These are phyloP conservation scores for Ophiognomonia clavigignenti-juglandacearum DNA, from an alignment of 2,329 filamentous ascomycete species.

Conservation along the genomic window DNA sequence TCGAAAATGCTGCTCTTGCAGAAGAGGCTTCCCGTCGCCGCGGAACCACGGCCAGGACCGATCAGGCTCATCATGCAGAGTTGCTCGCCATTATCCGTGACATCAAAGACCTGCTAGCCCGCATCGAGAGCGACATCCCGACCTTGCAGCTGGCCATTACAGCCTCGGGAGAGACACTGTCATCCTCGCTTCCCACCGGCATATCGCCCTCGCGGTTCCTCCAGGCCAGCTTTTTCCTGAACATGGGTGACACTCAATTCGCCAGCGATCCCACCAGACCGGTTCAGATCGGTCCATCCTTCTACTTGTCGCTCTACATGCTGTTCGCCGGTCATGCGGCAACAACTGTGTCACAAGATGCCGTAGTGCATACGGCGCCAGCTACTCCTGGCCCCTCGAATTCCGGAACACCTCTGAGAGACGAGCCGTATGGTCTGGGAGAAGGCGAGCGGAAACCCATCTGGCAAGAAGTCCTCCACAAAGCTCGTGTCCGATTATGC, in stretches of 20 bases:
- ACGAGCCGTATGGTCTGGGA: slow-evolving; percentile 37
- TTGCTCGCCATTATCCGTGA: slow-evolving; percentile 66
- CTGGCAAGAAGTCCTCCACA: slow-evolving; percentile 97
- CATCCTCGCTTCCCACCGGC: slow-evolving; percentile 70
- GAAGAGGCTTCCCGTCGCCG: slow-evolving; percentile 48
- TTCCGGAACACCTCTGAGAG: slow-evolving; percentile 33
- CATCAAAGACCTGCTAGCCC: slow-evolving; percentile 67
- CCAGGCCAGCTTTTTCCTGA: slow-evolving; percentile 89
- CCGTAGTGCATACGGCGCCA: neutral
- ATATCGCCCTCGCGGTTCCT: slow-evolving; percentile 87
- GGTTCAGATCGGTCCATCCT: slow-evolving; percentile 82
- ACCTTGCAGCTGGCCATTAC: slow-evolving; percentile 91
- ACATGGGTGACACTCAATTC: slow-evolving; percentile 81
- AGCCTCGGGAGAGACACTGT: slow-evolving; percentile 83
- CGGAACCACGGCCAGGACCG: slow-evolving; percentile 40
- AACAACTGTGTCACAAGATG: neutral
- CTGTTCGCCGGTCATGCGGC: slow-evolving; percentile 72
- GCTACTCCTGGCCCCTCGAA: slow-evolving; percentile 14
- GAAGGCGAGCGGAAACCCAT: slow-evolving; percentile 61
- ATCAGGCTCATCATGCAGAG: slow-evolving; percentile 56
- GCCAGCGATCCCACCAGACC: slow-evolving; percentile 55
- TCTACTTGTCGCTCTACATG: slow-evolving; percentile 90
- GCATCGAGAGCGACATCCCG: slow-evolving; percentile 88
- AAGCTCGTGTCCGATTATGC: slow-evolving; percentile 76
- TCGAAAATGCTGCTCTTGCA: slow-evolving; percentile 64